These are phyloP conservation scores for Falciphora oryzae DNA, from an alignment of 2,329 filamentous ascomycete species.

Conservation along the genomic window DNA sequence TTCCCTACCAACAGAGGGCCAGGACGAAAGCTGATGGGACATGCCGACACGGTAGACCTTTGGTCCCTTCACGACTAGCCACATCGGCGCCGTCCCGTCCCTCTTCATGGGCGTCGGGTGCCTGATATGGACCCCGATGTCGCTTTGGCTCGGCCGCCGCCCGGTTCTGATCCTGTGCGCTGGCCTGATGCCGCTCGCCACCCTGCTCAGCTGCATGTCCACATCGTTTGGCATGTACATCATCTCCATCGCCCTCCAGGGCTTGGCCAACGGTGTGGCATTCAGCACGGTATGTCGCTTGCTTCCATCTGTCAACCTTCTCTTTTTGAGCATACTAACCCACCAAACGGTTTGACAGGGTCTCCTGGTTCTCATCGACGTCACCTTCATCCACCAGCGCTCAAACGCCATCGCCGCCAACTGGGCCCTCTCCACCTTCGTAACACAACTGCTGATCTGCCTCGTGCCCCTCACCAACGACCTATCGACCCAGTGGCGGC, in stretches of 20 bases:
- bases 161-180: constrained; percentile 28
- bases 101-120: constrained; percentile 29
- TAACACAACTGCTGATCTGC: constrained; percentile 21
- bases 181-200: constrained; percentile 22
- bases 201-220: constrained; percentile 22
- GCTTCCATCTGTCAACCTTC: neutral
- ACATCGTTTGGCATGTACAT: constrained; percentile 23
- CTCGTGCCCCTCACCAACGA: constrained; percentile 23
- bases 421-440: constrained; percentile 25
- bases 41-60: constrained; percentile 16
- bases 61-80: constrained; percentile 21
- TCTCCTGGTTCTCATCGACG: constrained; percentile 30
- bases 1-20: neutral
- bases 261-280: constrained; percentile 25
- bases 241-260: constrained; percentile 25
- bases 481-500: constrained; percentile 24
- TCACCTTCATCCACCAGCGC: constrained; percentile 33
- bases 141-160: constrained; percentile 30
- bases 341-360: constrained; percentile 16
- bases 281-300: constrained; percentile 23
- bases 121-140: constrained; percentile 31
- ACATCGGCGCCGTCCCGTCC: constrained; percentile 23
- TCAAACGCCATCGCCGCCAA: constrained; percentile 27
- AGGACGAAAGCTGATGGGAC: neutral
- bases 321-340: neutral